Percentiles rank a stretch among this genome's conserved stretches.
These are phyloP conservation scores for Marasmius sp. DNA, from an alignment of 1,284 basidiomycete species.

Conservation along the genomic window DNA sequence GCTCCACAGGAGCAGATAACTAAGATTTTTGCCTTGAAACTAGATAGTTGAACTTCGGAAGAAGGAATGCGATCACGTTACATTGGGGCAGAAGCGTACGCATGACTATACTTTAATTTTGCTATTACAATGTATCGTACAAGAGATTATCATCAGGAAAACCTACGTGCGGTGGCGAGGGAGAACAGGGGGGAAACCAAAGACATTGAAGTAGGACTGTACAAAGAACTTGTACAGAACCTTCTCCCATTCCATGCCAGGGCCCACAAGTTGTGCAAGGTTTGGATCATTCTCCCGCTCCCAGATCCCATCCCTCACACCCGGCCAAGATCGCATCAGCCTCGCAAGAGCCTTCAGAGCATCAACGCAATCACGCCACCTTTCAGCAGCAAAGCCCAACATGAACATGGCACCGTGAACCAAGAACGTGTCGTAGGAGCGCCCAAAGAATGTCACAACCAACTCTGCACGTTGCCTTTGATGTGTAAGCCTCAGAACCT, in stretches of 20 bases:
- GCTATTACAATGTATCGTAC: too few species aligned
- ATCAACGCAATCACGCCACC: neutral
- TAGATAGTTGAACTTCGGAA: too few species aligned
- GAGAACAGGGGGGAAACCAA: too few species aligned
- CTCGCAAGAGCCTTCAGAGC: neutral
- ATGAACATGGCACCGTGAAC: neutral
- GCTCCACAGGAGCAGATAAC: too few species aligned
- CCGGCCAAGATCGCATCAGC: conserved; percentile 1
- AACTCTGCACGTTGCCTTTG: neutral
- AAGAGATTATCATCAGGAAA: too few species aligned
- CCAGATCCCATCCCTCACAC: neutral
- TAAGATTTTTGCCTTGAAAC: too few species aligned
- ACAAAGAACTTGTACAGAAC: neutral
- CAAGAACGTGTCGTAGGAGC: neutral
- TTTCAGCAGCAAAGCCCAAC: neutral
- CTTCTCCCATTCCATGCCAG: neutral
- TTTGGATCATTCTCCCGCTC: neutral
- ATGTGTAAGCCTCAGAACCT: neutral
- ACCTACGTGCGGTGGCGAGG: too few species aligned
- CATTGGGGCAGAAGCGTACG: too few species aligned
- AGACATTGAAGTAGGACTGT: neutral
- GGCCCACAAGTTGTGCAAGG: neutral
- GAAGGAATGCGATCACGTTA: too few species aligned
- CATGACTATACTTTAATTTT: too few species aligned
- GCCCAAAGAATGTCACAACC: neutral